Evolutionary conservation across 208 protist genomes (phyloP), one percentile per base, ranked within the genome.

Genomic region (Wallacemonas rigidus): DNA sequence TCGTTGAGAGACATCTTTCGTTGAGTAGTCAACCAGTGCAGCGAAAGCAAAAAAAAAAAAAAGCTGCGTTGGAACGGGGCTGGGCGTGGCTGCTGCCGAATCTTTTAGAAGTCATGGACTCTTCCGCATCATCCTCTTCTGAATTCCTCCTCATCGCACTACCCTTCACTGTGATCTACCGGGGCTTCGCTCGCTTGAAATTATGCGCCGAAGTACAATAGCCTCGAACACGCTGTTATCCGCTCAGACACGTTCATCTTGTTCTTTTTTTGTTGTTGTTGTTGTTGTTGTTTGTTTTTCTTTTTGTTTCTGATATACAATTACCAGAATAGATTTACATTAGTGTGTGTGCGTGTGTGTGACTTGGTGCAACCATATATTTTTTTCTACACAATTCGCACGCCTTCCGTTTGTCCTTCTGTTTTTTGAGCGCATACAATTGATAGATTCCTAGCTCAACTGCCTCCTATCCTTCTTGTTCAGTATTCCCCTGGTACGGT

Each of bases 261-360:
- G 14, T 57, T n/a, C 53, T 57, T 57, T 15, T 57, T 38, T 57
- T 36, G 17, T 57, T 50, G 14, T 61, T 72, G 11, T 38, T 62
- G 1, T 61, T 72, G 3, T 61, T 58, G 1, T 1, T 57, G 41
- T 47, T n/a, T 7, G 47, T 51, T 54, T 53, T 64, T 56, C 45
- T 68, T 15, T 47, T 26, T 62, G 35, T 41, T 8, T 44, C 7
- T 64, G 26, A 7, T 43, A 43, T 9, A 64, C 15, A 60, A 38
- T 48, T 67, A 48, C 15, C 17, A 67, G 44, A 40, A 67, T 67
- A 48, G 43, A 44, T 40, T 67, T 47, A 4, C 11, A 67, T 48
- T 57, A 14, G 43, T 43, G 15, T 54, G 40, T 12, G 35, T 69
- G 12, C 1, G 47, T 36, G 40, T 51, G 40, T 55, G 39, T 53